Base-by-base conservation (phyloP, 306 rosid genomes). In the Oemleria cerasiformis region DNA sequence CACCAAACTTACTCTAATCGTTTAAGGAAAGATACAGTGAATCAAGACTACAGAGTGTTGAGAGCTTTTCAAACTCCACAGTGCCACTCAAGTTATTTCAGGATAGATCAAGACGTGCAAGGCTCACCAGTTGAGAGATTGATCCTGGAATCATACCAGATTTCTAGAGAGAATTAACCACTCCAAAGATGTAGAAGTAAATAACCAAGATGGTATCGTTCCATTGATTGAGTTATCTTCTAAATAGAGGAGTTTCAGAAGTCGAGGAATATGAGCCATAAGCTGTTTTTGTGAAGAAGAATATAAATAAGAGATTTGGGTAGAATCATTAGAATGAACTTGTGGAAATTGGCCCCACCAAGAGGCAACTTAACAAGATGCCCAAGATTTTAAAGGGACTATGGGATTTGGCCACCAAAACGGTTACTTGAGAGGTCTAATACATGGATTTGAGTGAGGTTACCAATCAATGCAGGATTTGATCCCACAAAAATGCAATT, bases 391-490 rank as follows among this genome's bases (percentile, higher is more conserved):
- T 21, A n/a, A 45, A 11, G n/a, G 7, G 20, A 17, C 23, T 21
- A 53, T 10, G 75, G 75, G 7, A 59, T 43, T 4, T 58, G 67
- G n/a, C 75, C 75, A 13, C 17, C n/a, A 3, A 71, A 58, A 58
- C 4, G 0, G 0, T 58, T 71, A 5, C 0, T 15, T 43, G 12
- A 3, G 30, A 72, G 17, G 38, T 65, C 30, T 20, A 66, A n/a
- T n/a, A 74, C 1, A 0, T 0, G 0, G 48, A 74, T 15, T 65
- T 74, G 54, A 2, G 72, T 41, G 8, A 74, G 34, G 38, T 74
- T 56, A 0, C 73, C n/a, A 40, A 57, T 5, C 0, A 54, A n/a
- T 64, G 44, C 2, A 65, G 38, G 78, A 17, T 1, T 7, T 5
- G 23, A 34, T 44, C 71, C 38, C 25, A 44, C 48, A n/a, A 8